Evolutionary conservation across 2,329 filamentous ascomycete species (phyloP).

Genomic region (Colletotrichum plurivorum): DNA sequence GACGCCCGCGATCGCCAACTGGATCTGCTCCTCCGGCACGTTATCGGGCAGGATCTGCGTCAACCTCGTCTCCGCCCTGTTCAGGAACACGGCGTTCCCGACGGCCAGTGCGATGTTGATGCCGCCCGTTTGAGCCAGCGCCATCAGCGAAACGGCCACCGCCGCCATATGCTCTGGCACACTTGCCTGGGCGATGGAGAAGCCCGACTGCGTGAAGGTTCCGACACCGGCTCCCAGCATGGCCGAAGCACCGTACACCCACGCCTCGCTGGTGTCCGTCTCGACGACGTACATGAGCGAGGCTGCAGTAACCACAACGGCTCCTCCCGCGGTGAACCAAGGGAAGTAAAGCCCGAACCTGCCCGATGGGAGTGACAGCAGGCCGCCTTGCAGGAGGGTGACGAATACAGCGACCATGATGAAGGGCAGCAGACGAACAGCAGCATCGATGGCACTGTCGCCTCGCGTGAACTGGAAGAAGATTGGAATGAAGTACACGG

Average conservation of each 20-base stretch:
- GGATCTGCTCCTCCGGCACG: slow-evolving; percentile 42
- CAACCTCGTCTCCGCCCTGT: slow-evolving; percentile 47
- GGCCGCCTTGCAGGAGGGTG: slow-evolving; percentile 45
- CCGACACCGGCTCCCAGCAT: slow-evolving; percentile 58
- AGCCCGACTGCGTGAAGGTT: slow-evolving; percentile 50
- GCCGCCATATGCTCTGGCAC: slow-evolving; percentile 21
- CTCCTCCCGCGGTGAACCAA: slow-evolving; percentile 54
- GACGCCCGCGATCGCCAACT: slow-evolving; percentile 44
- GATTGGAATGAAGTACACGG: slow-evolving; percentile 63
- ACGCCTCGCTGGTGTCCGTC: slow-evolving; percentile 39
- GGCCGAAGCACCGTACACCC: slow-evolving; percentile 51
- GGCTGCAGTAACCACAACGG: slow-evolving; percentile 52
- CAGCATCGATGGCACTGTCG: slow-evolving; percentile 56
- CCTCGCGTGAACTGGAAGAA: slow-evolving; percentile 63
- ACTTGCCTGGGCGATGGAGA: slow-evolving; percentile 40
- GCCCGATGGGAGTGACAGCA: slow-evolving; percentile 29
- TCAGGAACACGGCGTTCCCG: slow-evolving; percentile 48
- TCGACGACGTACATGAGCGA: slow-evolving; percentile 51
- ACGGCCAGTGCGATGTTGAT: slow-evolving; percentile 37
- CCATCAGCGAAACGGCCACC: slow-evolving; percentile 24
- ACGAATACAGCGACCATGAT: slow-evolving; percentile 51
- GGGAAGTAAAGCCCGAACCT: slow-evolving; percentile 53
- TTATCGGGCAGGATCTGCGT: slow-evolving; percentile 42
- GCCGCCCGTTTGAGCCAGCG: slow-evolving; percentile 31
- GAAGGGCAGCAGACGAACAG: slow-evolving; percentile 57